Evolutionary conservation across 2,329 filamentous ascomycete species (phyloP).

Genomic region (Dryadomyces sulphureus): DNA sequence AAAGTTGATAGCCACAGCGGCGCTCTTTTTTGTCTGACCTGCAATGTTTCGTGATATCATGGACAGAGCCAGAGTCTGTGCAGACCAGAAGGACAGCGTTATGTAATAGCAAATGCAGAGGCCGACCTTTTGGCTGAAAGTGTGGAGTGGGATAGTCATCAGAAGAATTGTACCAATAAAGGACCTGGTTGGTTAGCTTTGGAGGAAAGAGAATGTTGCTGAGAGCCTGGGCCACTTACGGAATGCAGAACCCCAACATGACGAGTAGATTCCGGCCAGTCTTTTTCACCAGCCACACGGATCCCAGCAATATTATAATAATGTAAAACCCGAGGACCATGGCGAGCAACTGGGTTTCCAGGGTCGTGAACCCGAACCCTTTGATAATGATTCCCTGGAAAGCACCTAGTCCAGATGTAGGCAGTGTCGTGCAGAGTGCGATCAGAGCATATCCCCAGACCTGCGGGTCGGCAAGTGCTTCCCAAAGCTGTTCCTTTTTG

Average conservation of each 20-base stretch:
- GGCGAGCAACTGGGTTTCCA: constrained; percentile 58
- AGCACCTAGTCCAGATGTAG: constrained; percentile 56
- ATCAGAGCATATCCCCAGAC: constrained; percentile 50
- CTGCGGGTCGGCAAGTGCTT: constrained; percentile 49
- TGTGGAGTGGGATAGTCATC: constrained; percentile 49
- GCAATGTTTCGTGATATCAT: constrained; percentile 56
- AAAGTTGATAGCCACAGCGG: constrained; percentile 55
- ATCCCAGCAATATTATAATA: constrained; percentile 51
- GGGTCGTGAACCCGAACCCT: constrained; percentile 46
- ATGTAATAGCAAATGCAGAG: constrained; percentile 64
- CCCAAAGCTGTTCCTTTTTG: constrained; percentile 29
- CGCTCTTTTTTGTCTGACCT: constrained; percentile 59
- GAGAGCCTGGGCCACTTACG: too few species aligned
- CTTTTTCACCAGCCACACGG: constrained; percentile 51
- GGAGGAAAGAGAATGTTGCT: too few species aligned
- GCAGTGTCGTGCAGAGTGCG: constrained; percentile 56
- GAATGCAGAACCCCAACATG: constrained; percentile 52
- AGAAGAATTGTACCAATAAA: constrained; percentile 59
- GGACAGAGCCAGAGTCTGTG: constrained; percentile 50
- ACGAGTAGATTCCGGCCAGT: constrained; percentile 52
- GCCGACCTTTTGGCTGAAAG: constrained; percentile 44
- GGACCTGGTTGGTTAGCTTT: too few species aligned
- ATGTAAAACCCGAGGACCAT: constrained; percentile 66
- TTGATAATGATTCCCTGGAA: constrained; percentile 65
- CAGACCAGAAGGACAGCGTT: constrained; percentile 61